phyloP scores from a whole-genome alignment of 805 yeast genomes.

The Metschnikowia aberdeeniae region DNA sequence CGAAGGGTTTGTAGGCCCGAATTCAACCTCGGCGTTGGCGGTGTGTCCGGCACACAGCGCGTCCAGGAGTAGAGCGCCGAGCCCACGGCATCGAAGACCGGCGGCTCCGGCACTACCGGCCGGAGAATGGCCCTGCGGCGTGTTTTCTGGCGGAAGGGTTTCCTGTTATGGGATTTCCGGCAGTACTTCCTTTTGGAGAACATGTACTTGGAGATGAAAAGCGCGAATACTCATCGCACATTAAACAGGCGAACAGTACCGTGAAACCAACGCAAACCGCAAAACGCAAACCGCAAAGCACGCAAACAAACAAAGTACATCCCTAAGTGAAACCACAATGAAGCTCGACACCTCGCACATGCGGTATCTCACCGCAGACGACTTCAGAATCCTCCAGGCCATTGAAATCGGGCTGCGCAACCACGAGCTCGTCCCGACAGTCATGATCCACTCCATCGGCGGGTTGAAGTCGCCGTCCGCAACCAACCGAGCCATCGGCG shows the following conservation, averaged over 20 bases:
- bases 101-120: conserved; percentile 5
- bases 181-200: conserved; percentile 12
- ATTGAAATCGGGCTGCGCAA: conserved; percentile 87
- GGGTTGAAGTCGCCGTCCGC: conserved; percentile 72
- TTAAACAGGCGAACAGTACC: too few species aligned
- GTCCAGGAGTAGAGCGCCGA: conserved; percentile 17
- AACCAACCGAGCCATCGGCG: conserved; percentile 74
- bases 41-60: not conserved
- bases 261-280: too few species aligned
- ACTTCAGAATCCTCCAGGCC: conserved; percentile 84
- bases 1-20: too few species aligned
- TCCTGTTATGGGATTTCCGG: conserved; percentile 8
- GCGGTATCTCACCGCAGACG: conserved; percentile 89
- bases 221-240: not conserved
- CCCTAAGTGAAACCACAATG: conserved; percentile 42
- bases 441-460: conserved; percentile 74
- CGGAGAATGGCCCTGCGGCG: conserved; percentile 6
- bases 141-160: conserved; percentile 7
- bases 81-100: conserved; percentile 16
- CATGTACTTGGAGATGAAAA: conserved; percentile 7
- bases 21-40: too few species aligned
- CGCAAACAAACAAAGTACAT: too few species aligned
- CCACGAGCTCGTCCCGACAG: conserved; percentile 93
- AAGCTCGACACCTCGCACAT: conserved; percentile 89
- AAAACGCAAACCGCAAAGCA: too few species aligned